Base-by-base conservation (phyloP, 23 red algal genomes). In the Chondrus crispus region DNA sequence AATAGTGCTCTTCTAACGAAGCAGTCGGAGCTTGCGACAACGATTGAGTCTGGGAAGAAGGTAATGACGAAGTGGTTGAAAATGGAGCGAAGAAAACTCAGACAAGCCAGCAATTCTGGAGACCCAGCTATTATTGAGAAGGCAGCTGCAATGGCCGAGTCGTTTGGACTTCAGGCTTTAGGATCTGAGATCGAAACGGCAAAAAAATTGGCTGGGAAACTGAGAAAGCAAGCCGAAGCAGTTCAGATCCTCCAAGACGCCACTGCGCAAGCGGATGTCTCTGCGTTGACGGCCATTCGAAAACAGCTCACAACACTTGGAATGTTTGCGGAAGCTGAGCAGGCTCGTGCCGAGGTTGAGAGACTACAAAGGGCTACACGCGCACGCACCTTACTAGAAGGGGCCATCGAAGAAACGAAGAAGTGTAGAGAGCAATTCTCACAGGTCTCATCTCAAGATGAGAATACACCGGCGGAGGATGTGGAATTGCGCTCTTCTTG, bases 271-370 rank as follows among this genome's bases (percentile, higher is more conserved):
- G 58, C 82, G 37, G 93, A 95, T 73, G 62, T 93, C 10, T 43
- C 51, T 44, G 20, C 55, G 8, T 60, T 98, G 63, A 81, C 51
- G 5, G 84, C 60, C 42, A 48, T 95, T 24, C 91, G 86, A 3
- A 8, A 20, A 16, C 74, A 48, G 26, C 80, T 98, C 14, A 89
- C 90, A 18, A 62, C 83, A 6, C 71, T 98, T 13, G 93, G 96
- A 1, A 85, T 98, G 89, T 84, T 98, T 55, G 77, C 81, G 32
- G 96, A 94, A 32, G 96, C 96, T 9, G 96, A 98, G 62, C 64
- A 50, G 46, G 96, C 94, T 3, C 89, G 96, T 3, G 74, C 88
- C 3, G 68, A 89, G 53, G 62, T 88, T 20, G 96, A 98, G 46
- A 41, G 60, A 8, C 36, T 91, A 52, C 88, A 84, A 79, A 68